phyloP scores from a whole-genome alignment of 768 basidiomycete genomes.

The Lentinula sp. region DNA sequence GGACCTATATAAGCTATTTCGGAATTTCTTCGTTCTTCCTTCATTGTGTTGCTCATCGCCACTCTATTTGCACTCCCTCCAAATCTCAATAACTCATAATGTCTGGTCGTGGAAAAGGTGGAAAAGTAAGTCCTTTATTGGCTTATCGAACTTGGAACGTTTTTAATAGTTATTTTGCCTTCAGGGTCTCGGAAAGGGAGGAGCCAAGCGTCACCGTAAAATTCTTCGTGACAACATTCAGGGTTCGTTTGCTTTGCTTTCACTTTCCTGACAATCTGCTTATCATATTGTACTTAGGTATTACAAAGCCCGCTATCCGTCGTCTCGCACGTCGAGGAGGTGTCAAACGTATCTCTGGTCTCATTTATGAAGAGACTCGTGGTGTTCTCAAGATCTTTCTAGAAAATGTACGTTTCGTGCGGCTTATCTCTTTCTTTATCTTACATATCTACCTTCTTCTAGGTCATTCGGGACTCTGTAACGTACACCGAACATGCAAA shows the following conservation, averaged over 20 bases:
- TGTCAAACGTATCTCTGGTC: constrained; percentile 85
- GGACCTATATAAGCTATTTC: constrained; percentile 13
- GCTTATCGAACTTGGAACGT: not conserved
- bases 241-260: constrained; percentile 25
- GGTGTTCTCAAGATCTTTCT: constrained; percentile 89
- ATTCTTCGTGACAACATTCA: constrained; percentile 74
- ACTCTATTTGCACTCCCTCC: not conserved
- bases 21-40: constrained; percentile 11
- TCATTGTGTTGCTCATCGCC: not conserved
- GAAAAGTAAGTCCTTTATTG: constrained; percentile 39
- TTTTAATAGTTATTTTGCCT: not conserved
- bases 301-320: constrained; percentile 78
- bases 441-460: not conserved
- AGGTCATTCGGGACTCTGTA: constrained; percentile 85
- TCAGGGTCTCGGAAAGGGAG: constrained; percentile 77
- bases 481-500: constrained; percentile 94
- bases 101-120: constrained; percentile 87
- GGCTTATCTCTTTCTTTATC: not conserved
- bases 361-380: constrained; percentile 90
- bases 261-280: not conserved
- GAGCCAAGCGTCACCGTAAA: constrained; percentile 80
- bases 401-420: constrained; percentile 48
- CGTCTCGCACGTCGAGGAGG: constrained; percentile 89
- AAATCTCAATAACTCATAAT: constrained; percentile 25
- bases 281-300: constrained; percentile 34